These are phyloP conservation scores for Somion occarium DNA, from an alignment of 1,284 basidiomycete genomes.

Conservation along the genomic window DNA sequence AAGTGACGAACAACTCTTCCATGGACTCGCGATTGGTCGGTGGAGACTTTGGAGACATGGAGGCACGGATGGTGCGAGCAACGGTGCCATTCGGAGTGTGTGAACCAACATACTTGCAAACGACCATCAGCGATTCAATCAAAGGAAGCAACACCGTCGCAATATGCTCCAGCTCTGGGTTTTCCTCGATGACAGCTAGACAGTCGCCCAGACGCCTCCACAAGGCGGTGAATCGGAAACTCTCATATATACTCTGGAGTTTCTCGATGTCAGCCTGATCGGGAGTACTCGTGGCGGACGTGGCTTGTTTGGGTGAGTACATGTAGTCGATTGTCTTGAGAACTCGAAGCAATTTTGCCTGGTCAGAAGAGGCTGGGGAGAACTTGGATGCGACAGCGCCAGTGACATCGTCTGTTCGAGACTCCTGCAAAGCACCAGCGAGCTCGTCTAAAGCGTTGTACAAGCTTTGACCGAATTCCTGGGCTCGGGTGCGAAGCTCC, in stretches of 20 bases:
- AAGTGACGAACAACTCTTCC: conserved; percentile 89
- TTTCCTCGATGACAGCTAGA: conserved; percentile 76
- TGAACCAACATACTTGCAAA: conserved; percentile 89
- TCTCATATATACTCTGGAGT: conserved; percentile 81
- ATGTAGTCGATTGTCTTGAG: conserved; percentile 96
- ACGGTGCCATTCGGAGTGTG: conserved; percentile 41
- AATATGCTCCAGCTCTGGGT: conserved; percentile 78
- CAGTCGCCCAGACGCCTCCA: conserved; percentile 88
- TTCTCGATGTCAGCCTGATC: conserved; percentile 65
- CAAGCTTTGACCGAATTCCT: conserved; percentile 77
- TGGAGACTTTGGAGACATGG: conserved; percentile 63
- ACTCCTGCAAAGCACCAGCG: conserved; percentile 52
- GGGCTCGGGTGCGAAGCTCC: conserved; percentile 80
- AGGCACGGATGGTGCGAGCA: conserved; percentile 48
- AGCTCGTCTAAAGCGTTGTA: conserved; percentile 77
- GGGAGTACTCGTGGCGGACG: conserved; percentile 35
- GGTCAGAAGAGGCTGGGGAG: conserved; percentile 86
- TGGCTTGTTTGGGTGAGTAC: conserved; percentile 65
- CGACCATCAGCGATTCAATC: conserved; percentile 96
- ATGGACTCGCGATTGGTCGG: conserved; percentile 64
- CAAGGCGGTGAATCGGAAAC: conserved; percentile 80
- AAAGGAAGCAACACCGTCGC: conserved; percentile 88
- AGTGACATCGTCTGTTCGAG: conserved; percentile 52
- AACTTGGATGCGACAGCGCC: conserved; percentile 80
- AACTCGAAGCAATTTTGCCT: conserved; percentile 89